Base-by-base conservation (phyloP, 2,329 filamentous ascomycete species). In the Pezicula rhizophila region DNA sequence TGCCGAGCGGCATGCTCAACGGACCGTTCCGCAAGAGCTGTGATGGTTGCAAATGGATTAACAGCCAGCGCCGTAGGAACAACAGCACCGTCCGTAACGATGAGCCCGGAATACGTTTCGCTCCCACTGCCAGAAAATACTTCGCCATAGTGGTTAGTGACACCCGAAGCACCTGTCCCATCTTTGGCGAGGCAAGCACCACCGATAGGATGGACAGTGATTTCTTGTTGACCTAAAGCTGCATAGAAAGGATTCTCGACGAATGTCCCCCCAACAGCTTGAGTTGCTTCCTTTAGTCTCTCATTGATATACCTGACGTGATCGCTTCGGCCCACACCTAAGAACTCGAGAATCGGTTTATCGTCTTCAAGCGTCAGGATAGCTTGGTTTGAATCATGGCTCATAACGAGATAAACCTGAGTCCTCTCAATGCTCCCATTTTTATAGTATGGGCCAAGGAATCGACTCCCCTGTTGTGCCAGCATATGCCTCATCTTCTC, bases 41-140 rank as follows among this genome's bases (percentile, higher is more conserved):
- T 77, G 54, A 87, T 87, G 1, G 83, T 87, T 1, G 83, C 84
- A 46, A 85, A 75, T 0, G 84, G 83, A 57, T 87, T 87, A 3
- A 81, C 79, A 12, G 82, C 69, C 2, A 87, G 68, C 1, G 83
- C 76, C 7, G 76, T 75, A 0, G 84, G 83, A 14, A 87, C 75
- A 1, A 80, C 66, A 2, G 82, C 72, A 8, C 69, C 82, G 59
- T 87, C 84, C 0, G 77, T 78, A 26, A 84, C 77, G 15, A 85
- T 70, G 2, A 87, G 69, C 0, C 82, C 82, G 0, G 68, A 43
- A 57, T 87, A 69, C 0, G 74, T 73, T 31, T 80, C 74, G 1
- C 57, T 58, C 0, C 73, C 74, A 4, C 67, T 58, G 3, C 81
- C 80, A 0, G 58, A 72, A 47, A 85, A 82, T 0, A 86, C 65